Conservation (phyloP, 306 rosid species). For the Gastrolobium villosum region DNA sequence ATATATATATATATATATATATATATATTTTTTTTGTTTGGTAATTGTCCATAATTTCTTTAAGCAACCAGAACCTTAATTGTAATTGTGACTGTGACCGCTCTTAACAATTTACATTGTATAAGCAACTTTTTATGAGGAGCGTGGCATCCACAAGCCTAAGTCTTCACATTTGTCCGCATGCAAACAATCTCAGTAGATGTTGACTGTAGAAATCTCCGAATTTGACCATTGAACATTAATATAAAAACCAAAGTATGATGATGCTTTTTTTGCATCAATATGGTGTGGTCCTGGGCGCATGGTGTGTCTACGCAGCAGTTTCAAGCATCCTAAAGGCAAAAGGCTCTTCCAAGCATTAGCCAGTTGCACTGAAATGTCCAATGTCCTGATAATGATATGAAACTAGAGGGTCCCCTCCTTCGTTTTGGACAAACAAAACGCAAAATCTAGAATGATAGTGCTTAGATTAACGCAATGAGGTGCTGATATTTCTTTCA, state of each 20-base stretch:
- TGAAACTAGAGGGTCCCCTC: no score
- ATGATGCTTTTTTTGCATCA: background rate
- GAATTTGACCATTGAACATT: background rate
- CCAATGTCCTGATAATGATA: background rate
- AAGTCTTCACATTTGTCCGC: conserved; percentile 19
- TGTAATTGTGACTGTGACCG: no score
- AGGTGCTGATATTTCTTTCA: no score
- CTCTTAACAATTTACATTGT: background rate
- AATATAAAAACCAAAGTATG: background rate
- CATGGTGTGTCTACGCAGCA: background rate
- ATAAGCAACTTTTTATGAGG: background rate
- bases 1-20: no score
- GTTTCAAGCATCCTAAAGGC: background rate
- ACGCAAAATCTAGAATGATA: no score
- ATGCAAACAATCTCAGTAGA: background rate
- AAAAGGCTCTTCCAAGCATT: background rate
- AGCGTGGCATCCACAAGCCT: conserved; percentile 43
- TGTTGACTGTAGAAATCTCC: background rate
- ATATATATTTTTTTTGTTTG: no score
- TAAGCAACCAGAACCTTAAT: no score
- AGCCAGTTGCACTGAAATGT: background rate
- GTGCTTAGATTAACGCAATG: no score
- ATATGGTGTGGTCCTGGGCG: background rate
- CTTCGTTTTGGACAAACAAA: no score
- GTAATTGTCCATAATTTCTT: no score